Conservation (phyloP, 176 grass and related monocot genomes). For the Carex scoparia region DNA sequence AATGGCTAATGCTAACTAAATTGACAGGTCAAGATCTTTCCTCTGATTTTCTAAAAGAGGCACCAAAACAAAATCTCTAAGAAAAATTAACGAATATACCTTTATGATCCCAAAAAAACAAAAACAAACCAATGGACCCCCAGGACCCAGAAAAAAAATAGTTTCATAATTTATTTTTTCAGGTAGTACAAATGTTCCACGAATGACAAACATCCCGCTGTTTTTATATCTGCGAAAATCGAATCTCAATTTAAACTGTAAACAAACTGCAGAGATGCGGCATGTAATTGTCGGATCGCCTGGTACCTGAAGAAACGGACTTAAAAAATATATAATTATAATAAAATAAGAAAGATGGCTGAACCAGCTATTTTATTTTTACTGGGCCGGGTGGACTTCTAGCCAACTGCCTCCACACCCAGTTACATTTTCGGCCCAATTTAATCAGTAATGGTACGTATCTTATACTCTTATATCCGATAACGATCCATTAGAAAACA, state of each 20-base stretch:
- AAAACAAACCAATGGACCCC: background rate
- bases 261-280: background rate
- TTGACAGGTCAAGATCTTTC: background rate
- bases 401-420: background rate
- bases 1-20: background rate
- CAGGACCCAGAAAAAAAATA: background rate
- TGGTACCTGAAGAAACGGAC: too few relatives aligned
- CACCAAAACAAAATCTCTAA: background rate
- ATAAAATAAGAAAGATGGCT: too few relatives aligned
- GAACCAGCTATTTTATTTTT: too few relatives aligned
- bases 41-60: background rate
- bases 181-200: background rate
- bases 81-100: background rate
- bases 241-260: background rate
- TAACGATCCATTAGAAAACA: background rate
- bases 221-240: background rate
- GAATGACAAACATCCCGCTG: background rate
- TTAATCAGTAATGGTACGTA: background rate
- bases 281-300: too few relatives aligned
- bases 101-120: background rate
- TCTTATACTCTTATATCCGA: background rate
- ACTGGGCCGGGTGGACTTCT: too few relatives aligned
- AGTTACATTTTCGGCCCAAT: background rate
- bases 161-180: background rate
- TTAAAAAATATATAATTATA: too few relatives aligned